These are phyloP conservation scores for Pythium phragmitis DNA, from an alignment of 352 stramenopile species.

Conservation along the genomic window DNA sequence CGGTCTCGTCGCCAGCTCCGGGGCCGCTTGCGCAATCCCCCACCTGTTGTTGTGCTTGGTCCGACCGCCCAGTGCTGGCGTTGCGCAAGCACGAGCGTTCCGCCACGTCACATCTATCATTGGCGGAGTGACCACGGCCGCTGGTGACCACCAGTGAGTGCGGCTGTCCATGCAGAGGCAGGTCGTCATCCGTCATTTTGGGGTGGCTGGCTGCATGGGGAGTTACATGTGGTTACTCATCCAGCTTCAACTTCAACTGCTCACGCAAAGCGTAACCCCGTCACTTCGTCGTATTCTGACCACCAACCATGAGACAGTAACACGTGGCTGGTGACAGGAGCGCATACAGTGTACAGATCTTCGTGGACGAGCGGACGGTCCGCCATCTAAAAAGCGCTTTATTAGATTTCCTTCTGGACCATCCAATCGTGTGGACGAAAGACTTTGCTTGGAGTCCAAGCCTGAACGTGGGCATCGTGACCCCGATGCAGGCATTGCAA, in stretches of 20 bases:
- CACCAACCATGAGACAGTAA: slow-evolving; percentile 14
- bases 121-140: no score
- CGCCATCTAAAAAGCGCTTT: slow-evolving; percentile 14
- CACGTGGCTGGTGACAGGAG: slow-evolving; percentile 9
- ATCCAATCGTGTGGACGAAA: slow-evolving; percentile 14
- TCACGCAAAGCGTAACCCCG: slow-evolving; percentile 9
- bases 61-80: not conserved
- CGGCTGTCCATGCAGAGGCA: not conserved
- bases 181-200: not conserved
- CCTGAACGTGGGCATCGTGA: no score
- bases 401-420: slow-evolving; percentile 3
- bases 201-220: no score
- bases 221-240: not conserved
- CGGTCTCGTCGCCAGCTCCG: not conserved
- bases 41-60: not conserved
- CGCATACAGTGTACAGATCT: slow-evolving; percentile 11
- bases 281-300: not conserved
- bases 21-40: slow-evolving; percentile 3
- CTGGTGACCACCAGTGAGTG: no score
- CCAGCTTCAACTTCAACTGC: slow-evolving; percentile 33
- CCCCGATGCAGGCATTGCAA: no score
- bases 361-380: slow-evolving; percentile 14
- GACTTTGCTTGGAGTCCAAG: no score
- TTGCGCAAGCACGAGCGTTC: not conserved
- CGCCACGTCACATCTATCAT: no score